Percentiles rank a stretch among this genome's conserved stretches.
These are phyloP conservation scores for Hemileccinum rubropunctum DNA, from an alignment of 768 basidiomycete genomes.

Conservation along the genomic window DNA sequence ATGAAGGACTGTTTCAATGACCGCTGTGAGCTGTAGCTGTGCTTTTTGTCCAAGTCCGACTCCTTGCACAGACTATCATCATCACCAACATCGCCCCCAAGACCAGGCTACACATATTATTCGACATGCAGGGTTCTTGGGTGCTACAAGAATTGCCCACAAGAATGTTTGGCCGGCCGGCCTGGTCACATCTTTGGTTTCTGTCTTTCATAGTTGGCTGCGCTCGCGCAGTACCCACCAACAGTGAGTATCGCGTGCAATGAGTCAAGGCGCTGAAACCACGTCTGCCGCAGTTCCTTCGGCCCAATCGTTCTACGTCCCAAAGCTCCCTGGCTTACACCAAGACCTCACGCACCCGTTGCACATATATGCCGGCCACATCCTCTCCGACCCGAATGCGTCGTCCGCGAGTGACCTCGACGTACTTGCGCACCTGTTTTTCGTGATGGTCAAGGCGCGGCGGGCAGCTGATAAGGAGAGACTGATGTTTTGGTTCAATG, in stretches of 20 bases:
- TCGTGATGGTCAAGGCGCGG: slow-evolving; percentile 86
- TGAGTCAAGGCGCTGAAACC: not conserved
- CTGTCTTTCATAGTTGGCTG: slow-evolving; percentile 8
- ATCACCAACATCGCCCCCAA: not conserved
- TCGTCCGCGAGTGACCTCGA: slow-evolving; percentile 49
- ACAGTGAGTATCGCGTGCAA: slow-evolving; percentile 33
- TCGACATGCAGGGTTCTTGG: not conserved
- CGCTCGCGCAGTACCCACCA: slow-evolving; percentile 34
- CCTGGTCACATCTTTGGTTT: slow-evolving; percentile 18
- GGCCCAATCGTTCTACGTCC: slow-evolving; percentile 83
- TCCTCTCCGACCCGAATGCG: slow-evolving; percentile 72
- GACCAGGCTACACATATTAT: not conserved
- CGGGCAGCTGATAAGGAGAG: slow-evolving; percentile 87
- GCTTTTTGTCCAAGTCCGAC: not conserved
- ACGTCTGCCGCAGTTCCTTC: slow-evolving; percentile 53
- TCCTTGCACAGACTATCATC: not conserved
- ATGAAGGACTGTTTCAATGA: too few relatives aligned
- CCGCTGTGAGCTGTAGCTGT: not conserved
- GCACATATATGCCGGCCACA: slow-evolving; percentile 82
- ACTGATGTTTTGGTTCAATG: slow-evolving; percentile 96
- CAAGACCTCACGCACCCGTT: slow-evolving; percentile 69
- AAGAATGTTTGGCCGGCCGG: not conserved
- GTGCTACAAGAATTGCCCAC: slow-evolving; percentile 4
- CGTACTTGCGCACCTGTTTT: slow-evolving; percentile 78
- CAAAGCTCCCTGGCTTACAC: slow-evolving; percentile 70